Percentiles rank a stretch among this genome's conserved stretches.
Evolutionary conservation across 345 rosid species (phyloP).

Genomic region (Turnera subulata): DNA sequence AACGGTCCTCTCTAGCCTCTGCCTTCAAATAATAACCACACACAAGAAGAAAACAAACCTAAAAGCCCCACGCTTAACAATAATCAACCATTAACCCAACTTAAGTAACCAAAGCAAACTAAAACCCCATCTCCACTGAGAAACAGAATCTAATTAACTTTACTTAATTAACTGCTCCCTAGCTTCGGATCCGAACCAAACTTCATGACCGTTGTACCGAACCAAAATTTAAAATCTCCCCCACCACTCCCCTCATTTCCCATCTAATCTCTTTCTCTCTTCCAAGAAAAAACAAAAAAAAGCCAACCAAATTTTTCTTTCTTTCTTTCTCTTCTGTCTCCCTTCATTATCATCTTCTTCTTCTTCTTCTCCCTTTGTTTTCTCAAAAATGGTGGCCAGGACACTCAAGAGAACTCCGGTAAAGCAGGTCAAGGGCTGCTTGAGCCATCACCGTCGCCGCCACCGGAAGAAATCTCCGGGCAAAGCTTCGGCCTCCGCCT

Average conservation of each 20-base stretch:
- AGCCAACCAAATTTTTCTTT: background rate
- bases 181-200: conserved; percentile 60
- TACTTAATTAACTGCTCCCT: background rate
- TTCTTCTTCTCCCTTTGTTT: no score
- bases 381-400: conserved; percentile 52
- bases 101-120: background rate
- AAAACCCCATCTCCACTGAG: background rate
- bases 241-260: conserved; percentile 1
- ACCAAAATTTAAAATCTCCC: conserved; percentile 35
- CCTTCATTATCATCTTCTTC: background rate
- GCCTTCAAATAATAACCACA: no score
- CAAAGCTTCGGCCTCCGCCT: conserved; percentile 25
- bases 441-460: conserved; percentile 32
- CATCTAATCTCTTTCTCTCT: conserved; percentile 15
- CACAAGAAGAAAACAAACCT: no score
- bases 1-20: no score
- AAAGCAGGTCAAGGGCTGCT: conserved; percentile 39
- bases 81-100: no score
- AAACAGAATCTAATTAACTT: background rate
- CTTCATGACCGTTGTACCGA: conserved; percentile 65
- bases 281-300: background rate
- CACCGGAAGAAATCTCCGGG: conserved; percentile 35
- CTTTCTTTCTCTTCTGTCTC: background rate
- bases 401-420: conserved; percentile 40
- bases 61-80: no score